These are phyloP conservation scores for Arthrobotrys iridis DNA, from an alignment of 2,329 filamentous ascomycete species.

Conservation along the genomic window DNA sequence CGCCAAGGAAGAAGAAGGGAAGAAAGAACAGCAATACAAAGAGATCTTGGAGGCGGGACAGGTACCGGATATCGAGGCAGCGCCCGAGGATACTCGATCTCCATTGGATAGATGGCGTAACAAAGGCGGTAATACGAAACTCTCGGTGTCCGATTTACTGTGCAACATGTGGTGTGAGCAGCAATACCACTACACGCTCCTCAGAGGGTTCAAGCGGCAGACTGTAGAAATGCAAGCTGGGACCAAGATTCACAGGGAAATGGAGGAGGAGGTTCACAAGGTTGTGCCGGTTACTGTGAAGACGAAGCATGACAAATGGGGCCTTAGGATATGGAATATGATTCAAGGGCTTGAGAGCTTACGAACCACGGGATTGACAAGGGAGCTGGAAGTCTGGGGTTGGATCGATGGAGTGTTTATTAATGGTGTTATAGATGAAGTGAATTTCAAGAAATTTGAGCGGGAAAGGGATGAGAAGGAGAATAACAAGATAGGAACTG, in stretches of 20 bases:
- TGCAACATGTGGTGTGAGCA: conserved; percentile 95
- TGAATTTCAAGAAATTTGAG: conserved; percentile 75
- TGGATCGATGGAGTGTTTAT: conserved; percentile 81
- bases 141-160: conserved; percentile 88
- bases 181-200: conserved; percentile 88
- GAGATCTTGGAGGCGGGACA: background rate
- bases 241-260: conserved; percentile 77
- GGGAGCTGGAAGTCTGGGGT: conserved; percentile 87
- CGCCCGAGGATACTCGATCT: conserved; percentile 22
- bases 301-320: conserved; percentile 80
- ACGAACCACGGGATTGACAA: conserved; percentile 74
- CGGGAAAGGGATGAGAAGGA: conserved; percentile 58
- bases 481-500: background rate
- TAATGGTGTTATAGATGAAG: conserved; percentile 87
- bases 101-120: conserved; percentile 57
- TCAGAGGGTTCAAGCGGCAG: conserved; percentile 76
- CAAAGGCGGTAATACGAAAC: conserved; percentile 69
- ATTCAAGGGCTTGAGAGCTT: conserved; percentile 83
- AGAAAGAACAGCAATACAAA: conserved; percentile 7
- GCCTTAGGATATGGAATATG: conserved; percentile 86
- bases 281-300: conserved; percentile 76
- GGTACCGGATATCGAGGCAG: conserved; percentile 18
- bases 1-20: background rate
- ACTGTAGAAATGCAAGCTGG: conserved; percentile 88
- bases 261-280: conserved; percentile 86